Conservation (phyloP, 73 alveolate genomes). For the Halteria grandinella region DNA sequence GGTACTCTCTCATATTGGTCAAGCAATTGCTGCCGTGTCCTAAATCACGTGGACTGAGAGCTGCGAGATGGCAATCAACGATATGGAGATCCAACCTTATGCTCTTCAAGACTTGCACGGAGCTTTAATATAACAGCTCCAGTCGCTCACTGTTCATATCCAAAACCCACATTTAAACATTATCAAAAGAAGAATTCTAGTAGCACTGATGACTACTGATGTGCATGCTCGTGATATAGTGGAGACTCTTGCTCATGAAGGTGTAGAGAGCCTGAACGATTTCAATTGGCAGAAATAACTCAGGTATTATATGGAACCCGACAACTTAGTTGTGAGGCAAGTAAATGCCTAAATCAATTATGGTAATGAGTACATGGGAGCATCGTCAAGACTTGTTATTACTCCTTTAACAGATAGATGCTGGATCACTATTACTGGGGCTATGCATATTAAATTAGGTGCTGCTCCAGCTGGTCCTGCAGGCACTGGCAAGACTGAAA, state of each 20-base stretch:
- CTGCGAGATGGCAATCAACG: constrained; percentile 45
- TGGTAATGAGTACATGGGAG: constrained; percentile 98
- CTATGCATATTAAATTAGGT: constrained; percentile 93
- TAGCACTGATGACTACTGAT: constrained; percentile 94
- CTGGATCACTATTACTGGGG: constrained; percentile 97
- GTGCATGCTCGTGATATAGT: constrained; percentile 93
- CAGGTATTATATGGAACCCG: constrained; percentile 92
- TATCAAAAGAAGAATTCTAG: constrained; percentile 83
- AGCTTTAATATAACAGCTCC: no score
- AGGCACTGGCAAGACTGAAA: constrained; percentile 99
- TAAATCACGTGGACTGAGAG: constrained; percentile 58
- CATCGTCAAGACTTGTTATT: constrained; percentile 93
- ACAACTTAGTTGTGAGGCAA: constrained; percentile 75
- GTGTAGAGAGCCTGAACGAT: constrained; percentile 64
- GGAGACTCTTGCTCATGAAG: constrained; percentile 52
- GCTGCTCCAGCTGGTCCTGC: constrained; percentile 99
- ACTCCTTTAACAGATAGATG: constrained; percentile 98
- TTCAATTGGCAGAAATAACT: constrained; percentile 89
- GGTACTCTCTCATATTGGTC: constrained; percentile 59
- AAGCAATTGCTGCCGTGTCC: constrained; percentile 57
- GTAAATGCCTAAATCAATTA: constrained; percentile 85
- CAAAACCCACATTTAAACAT: no score
- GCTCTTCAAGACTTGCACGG: constrained; percentile 35
- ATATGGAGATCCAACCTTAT: constrained; percentile 21
- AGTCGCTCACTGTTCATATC: no score